Base-by-base conservation (phyloP, 225 moss, liverwort and hornwort genomes). In the Neckera pumila region DNA sequence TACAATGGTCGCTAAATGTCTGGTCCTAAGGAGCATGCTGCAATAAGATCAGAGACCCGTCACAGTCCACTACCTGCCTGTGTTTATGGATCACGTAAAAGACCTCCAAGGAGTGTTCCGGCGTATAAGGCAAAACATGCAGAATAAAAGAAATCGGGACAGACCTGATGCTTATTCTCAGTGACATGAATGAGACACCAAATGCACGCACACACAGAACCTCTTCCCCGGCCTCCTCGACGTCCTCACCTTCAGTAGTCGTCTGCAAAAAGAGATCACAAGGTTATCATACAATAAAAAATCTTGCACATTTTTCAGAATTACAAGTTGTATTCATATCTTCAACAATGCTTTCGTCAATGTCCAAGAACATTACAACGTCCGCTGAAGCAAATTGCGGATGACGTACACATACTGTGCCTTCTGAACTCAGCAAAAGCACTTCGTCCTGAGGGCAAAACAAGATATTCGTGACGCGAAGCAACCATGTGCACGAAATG, bases 131-230 rank as follows among this genome's bases (percentile, higher is more conserved):
- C n/a, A 57, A 84, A 84, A 89, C 36, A 75, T 31, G n/a, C 7
- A 81, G 66, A 63, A 67, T 57, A 25, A 61, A 89, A 84, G 83
- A 72, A 85, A 87, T 56, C 72, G 38, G 49, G 54, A 84, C 87
- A 88, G 58, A 97, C 99, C 99, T 96, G 92, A 97, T 96, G 87
- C 99, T 96, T 69, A 97, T 96, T 81, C 97, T 96, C 84, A 99
- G 96, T 43, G 96, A 92, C 95, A 97, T 95, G 91, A 95, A 96
- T 63, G 96, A 95, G 85, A 90, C 84, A 72, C 97, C 97, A 92
- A 97, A 99, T 84, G 97, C 99, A 90, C 99, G 97, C 81, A 99
- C 94, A 88, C 96, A 97, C 47, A 99, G 82, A 84, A 96, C 95
- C 92, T 99, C 99, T 87, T 97, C 97, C 33, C 97, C 97, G 87